Evolutionary conservation across 768 basidiomycete genomes (phyloP), one percentile per base, ranked within the genome.

Genomic region (Termitomyces sp.): DNA sequence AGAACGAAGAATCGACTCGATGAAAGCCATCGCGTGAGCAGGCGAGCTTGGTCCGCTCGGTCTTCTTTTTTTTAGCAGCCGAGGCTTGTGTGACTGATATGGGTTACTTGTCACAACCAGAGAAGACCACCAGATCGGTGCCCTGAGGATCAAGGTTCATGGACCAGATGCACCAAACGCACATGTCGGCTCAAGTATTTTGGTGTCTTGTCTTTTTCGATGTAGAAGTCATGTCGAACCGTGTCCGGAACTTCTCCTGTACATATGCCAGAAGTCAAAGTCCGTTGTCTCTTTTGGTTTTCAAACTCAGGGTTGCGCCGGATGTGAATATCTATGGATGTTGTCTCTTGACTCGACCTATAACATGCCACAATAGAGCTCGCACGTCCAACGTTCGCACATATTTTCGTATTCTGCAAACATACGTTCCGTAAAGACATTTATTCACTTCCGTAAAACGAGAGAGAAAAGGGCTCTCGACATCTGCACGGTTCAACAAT

Each of bases 81-180:
- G 58, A 54, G 58, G 56, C 56, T 62, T 14, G 32, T 53, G 72
- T 74, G 69, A 73, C 70, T 62, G 60, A 68, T 67, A 61, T 63
- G 57, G 59, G 43, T 55, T 45, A 61, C 28, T 55, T 62, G 68
- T 67, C 68, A 70, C 70, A 68, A 53, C 59, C 65, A 61, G 44
- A 57, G 67, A 70, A 67, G 68, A 63, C 56, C 36, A 38, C 35
- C 65, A 68, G 67, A 70, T 69, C 63, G 52, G 60, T 60, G 71
- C 73, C 74, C 71, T 74, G 74, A 75, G 72, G 73, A 75, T 75
- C 75, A 71, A 63, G 63, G 63, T 62, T n/a, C 61, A 62, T 67
- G 60, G 57, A 60, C 60, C 59, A 61, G 40, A 43, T 65, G 60
- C 58, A 55, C 61, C 66, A 54, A 51, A 57, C 47, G 61, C 57